Evolutionary conservation across 441 rosid species (phyloP), one percentile per base, ranked within the genome.

Genomic region (Biscutella auriculata): DNA sequence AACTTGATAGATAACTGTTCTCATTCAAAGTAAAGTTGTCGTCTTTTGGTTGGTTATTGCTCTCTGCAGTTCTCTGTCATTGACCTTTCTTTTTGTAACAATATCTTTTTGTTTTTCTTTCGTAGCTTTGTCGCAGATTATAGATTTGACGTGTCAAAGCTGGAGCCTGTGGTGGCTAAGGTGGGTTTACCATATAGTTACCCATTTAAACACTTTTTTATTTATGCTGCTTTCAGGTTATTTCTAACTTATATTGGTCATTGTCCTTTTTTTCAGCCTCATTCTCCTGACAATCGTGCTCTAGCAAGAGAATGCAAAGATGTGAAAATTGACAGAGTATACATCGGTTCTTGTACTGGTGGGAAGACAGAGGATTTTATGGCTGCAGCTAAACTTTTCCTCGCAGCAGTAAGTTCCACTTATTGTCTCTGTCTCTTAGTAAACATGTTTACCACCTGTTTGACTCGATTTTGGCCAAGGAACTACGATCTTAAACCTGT

Each of bases 291-390:
- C 72, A 92, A 84, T 27, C 88, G 95, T 6, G 97, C 97, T 66
- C 73, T 88, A 67, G 98, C 97, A 66, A 88, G 98, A 76, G 97
- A 92, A 76, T 88, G 97, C 82, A 84, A 88, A 79, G 95, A 92
- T 76, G 92, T 92, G 69, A 92, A 92, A 78, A 87, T 92, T 39
- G 97, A 92, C 78, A 78, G 98, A 71, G 97, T 88, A 44, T 92
- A 88, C 62, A 92, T 92, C 13, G 98, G 98, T 65, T 92, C 98
- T 50, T 92, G 97, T 72, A 92, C 98, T 6, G 97, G 98, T 53
- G 98, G 98, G 26, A 92, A 92, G 73, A 84, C 95, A 0, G 98
- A 92, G 68, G 98, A 86, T 68, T 92, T 92, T 56, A 68, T 92
- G 67, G 97, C 98, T 56, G 97, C 87, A 40, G 97, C 98, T 39